phyloP scores from a whole-genome alignment of 2,329 filamentous ascomycete species.

The Cladosporium halotolerans region DNA sequence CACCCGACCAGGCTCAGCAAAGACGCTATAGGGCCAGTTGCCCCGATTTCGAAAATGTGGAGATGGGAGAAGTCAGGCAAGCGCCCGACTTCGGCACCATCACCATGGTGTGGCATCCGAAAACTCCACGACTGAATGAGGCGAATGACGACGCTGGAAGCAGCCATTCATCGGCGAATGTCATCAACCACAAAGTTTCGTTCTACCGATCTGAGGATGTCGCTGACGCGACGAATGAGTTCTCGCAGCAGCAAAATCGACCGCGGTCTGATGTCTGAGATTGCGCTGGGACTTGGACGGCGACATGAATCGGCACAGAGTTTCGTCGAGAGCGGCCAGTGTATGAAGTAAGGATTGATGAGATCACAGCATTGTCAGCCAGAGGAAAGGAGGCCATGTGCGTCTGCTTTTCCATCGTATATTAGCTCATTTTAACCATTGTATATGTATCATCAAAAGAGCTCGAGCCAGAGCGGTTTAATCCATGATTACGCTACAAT shows the following conservation, averaged over 20 bases:
- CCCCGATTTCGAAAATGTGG: not conserved
- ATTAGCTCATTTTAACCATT: no score
- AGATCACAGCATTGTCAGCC: no score
- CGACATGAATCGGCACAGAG: no score
- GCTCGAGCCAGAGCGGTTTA: no score
- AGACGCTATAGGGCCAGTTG: not conserved
- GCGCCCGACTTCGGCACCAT: constrained; percentile 1
- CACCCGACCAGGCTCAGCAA: not conserved
- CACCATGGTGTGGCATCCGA: constrained; percentile 2
- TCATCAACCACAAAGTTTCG: constrained; percentile 5
- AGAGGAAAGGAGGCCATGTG: no score
- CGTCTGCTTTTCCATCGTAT: no score
- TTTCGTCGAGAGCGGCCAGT: no score
- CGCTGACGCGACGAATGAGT: not conserved
- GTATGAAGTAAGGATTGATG: no score
- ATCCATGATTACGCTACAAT: no score
- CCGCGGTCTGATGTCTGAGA: not conserved
- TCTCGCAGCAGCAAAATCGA: not conserved
- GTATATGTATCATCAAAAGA: no score
- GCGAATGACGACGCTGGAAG: not conserved
- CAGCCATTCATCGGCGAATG: constrained; percentile 7
- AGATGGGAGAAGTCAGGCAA: not conserved
- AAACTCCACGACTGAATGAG: not conserved
- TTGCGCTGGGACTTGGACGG: no score
- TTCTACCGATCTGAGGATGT: constrained; percentile 6